Percentiles rank a stretch among this genome's conserved stretches.
These are phyloP conservation scores for Maudiozyma pseudohumilis DNA, from an alignment of 805 yeast species.

Conservation along the genomic window DNA sequence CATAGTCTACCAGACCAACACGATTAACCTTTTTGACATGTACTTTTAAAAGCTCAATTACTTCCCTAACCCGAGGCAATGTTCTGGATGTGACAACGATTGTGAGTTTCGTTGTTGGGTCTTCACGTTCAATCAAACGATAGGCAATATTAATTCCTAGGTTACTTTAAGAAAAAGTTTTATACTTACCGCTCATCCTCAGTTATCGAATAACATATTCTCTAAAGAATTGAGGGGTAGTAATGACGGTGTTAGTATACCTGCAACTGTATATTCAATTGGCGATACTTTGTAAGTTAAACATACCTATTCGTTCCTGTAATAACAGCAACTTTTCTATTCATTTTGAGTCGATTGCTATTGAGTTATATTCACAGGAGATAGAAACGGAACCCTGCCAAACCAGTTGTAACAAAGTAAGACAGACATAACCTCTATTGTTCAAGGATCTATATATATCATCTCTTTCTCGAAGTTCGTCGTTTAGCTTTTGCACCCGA, in stretches of 20 bases:
- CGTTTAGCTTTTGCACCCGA: too few species aligned
- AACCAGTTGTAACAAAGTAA: too few species aligned
- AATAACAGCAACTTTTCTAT: conserved; percentile 34
- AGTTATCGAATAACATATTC: not conserved
- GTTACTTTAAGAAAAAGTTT: conserved; percentile 39
- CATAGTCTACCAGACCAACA: conserved; percentile 62
- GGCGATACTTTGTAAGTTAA: too few species aligned
- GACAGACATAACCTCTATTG: too few species aligned
- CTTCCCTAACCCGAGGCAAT: conserved; percentile 71
- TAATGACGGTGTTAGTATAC: not conserved
- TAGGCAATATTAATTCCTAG: conserved; percentile 81
- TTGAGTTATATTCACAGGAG: too few species aligned
- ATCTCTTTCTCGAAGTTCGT: too few species aligned
- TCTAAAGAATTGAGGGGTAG: too few species aligned
- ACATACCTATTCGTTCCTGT: conserved; percentile 32
- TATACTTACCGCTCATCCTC: too few species aligned
- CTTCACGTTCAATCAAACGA: conserved; percentile 55
- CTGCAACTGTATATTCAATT: not conserved
- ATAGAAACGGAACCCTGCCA: too few species aligned
- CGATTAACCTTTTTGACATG: conserved; percentile 36
- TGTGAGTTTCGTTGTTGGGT: conserved; percentile 49
- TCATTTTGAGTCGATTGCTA: too few species aligned
- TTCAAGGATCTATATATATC: too few species aligned
- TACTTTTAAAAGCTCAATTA: conserved; percentile 47
- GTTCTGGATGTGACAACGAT: conserved; percentile 85